A percentile compares a stretch with the other conserved stretches of the same genome.
These are phyloP conservation scores for Pestalotiopsis sp. DNA, from an alignment of 2,329 filamentous ascomycete genomes.

Conservation along the genomic window DNA sequence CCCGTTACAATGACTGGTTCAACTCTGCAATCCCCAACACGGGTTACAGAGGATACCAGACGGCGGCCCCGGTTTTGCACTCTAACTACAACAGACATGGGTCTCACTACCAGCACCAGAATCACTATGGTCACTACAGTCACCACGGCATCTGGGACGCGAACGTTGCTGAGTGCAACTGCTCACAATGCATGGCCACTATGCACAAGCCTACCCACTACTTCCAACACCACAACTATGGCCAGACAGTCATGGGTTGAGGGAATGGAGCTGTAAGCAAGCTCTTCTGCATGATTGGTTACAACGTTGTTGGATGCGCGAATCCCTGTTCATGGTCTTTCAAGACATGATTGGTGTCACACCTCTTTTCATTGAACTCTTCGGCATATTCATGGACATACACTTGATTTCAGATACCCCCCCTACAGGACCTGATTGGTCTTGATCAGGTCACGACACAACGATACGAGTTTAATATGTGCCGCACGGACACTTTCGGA, in stretches of 20 bases:
- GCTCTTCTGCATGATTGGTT: neutral
- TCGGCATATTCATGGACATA: conserved; percentile 31
- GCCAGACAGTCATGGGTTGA: conserved; percentile 58
- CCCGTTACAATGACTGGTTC: conserved; percentile 62
- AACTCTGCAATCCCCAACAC: conserved; percentile 35
- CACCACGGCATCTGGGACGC: conserved; percentile 53
- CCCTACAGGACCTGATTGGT: conserved; percentile 11
- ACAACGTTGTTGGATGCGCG: conserved; percentile 7
- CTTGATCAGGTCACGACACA: neutral
- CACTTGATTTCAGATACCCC: conserved; percentile 33
- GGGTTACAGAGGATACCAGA: conserved; percentile 43
- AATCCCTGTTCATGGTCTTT: conserved; percentile 14
- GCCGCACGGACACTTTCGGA: neutral
- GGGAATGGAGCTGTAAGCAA: neutral
- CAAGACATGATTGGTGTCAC: conserved; percentile 8
- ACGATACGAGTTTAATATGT: neutral
- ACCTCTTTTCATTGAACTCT: conserved; percentile 21
- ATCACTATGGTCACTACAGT: conserved; percentile 47
- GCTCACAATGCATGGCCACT: conserved; percentile 45
- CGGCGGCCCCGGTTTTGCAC: conserved; percentile 32
- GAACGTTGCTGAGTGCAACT: conserved; percentile 51
- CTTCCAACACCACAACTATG: conserved; percentile 50
- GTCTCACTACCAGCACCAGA: conserved; percentile 38
- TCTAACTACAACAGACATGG: conserved; percentile 38
- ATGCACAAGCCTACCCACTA: conserved; percentile 49